phyloP scores from a whole-genome alignment of 2,329 filamentous ascomycete genomes.

The Metarhizium anisopliae region DNA sequence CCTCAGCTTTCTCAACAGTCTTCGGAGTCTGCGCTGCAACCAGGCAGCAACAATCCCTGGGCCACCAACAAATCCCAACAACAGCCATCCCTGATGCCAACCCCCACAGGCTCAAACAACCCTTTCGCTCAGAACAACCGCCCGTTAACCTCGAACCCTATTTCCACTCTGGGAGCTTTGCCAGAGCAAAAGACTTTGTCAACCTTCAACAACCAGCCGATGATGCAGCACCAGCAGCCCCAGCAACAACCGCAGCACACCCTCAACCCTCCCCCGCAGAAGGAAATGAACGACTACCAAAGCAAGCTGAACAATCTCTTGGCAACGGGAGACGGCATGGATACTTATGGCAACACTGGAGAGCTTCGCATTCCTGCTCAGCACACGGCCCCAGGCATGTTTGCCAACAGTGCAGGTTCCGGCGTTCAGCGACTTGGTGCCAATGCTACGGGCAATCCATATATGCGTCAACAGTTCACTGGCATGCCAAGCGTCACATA shows the following conservation, averaged over 20 bases:
- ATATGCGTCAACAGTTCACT: constrained; percentile 75
- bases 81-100: constrained; percentile 58
- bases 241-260: constrained; percentile 23
- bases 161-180: constrained; percentile 65
- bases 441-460: constrained; percentile 79
- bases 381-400: constrained; percentile 91
- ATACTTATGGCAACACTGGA: constrained; percentile 96
- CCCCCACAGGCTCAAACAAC: constrained; percentile 94
- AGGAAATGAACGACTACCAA: constrained; percentile 52
- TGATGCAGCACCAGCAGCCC: constrained; percentile 35
- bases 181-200: constrained; percentile 76
- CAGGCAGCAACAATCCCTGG: constrained; percentile 94
- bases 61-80: constrained; percentile 52
- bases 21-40: constrained; percentile 55
- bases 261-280: constrained; percentile 33
- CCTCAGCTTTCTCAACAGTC: constrained; percentile 27
- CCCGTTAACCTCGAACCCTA: constrained; percentile 43
- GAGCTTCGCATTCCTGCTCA: constrained; percentile 92
- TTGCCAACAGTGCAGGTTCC: constrained; percentile 88
- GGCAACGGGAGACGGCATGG: constrained; percentile 80
- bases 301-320: constrained; percentile 80
- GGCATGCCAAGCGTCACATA: constrained; percentile 59
- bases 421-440: constrained; percentile 62
- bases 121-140: constrained; percentile 77
- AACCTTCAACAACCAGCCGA: constrained; percentile 41